A percentile compares a stretch with the other conserved stretches of the same genome.
These are phyloP conservation scores for Narthecium ossifragum DNA, from an alignment of 106 monocot species.

Conservation along the genomic window DNA sequence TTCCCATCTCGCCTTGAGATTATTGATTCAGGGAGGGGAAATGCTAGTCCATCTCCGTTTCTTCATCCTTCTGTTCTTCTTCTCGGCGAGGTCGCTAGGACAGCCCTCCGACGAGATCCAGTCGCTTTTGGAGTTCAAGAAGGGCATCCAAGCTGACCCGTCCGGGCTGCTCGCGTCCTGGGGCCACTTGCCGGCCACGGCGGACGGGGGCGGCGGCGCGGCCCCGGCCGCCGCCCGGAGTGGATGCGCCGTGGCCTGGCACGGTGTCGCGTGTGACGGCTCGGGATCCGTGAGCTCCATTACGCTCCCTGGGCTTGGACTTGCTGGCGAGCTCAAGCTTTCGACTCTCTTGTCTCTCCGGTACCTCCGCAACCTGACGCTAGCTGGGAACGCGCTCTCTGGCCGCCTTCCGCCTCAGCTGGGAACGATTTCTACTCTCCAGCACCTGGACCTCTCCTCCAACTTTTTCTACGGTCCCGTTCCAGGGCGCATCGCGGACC, in stretches of 20 bases:
- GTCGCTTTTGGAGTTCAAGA: constrained; percentile 80
- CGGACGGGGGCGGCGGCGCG: constrained; percentile 4
- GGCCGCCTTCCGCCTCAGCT: constrained; percentile 61
- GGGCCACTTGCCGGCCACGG: too few species aligned
- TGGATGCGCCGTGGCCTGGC: neutral
- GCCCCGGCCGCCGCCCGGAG: constrained; percentile 14
- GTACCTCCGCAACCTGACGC: constrained; percentile 46
- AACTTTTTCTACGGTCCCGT: constrained; percentile 82
- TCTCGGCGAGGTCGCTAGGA: neutral
- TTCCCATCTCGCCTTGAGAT: neutral
- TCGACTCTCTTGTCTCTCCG: constrained; percentile 35
- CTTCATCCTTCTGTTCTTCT: constrained; percentile 8
- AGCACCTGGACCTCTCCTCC: constrained; percentile 63
- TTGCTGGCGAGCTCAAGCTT: constrained; percentile 72
- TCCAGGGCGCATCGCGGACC: constrained; percentile 45
- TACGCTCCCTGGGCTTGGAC: constrained; percentile 42
- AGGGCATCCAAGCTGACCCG: constrained; percentile 50
- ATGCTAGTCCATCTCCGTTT: neutral
- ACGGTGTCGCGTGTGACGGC: constrained; percentile 45
- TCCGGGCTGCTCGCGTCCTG: constrained; percentile 44
- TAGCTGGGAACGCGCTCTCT: constrained; percentile 66
- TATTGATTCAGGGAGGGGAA: neutral
- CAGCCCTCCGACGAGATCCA: constrained; percentile 28
- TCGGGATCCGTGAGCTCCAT: constrained; percentile 38
- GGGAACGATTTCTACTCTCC: constrained; percentile 46